phyloP scores from a whole-genome alignment of 1,139 yeast genomes.

The Taphrina pruni region DNA sequence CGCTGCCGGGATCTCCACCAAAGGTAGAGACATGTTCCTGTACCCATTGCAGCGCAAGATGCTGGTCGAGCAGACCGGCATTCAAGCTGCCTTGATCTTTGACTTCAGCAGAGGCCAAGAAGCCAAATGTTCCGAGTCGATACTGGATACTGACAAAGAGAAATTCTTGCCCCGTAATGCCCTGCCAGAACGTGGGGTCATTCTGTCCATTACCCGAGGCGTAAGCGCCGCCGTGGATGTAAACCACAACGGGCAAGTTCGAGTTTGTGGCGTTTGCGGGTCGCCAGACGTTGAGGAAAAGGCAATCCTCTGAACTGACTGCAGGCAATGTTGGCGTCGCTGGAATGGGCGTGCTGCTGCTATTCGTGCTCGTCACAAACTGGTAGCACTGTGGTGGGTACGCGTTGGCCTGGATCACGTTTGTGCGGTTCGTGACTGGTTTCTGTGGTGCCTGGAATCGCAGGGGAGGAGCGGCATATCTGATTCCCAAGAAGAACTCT shows the following conservation, averaged over 20 bases:
- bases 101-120: constrained; percentile 49
- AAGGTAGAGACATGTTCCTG: constrained; percentile 51
- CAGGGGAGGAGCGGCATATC: constrained; percentile 37
- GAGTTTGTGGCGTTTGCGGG: not conserved
- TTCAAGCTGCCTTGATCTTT: constrained; percentile 48
- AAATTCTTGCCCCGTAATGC: constrained; percentile 45
- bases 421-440: constrained; percentile 20
- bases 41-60: constrained; percentile 54
- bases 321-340: constrained; percentile 28
- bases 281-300: constrained; percentile 12
- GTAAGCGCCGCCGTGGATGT: constrained; percentile 55
- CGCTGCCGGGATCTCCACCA: constrained; percentile 54
- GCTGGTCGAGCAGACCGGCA: constrained; percentile 53
- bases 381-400: constrained; percentile 23
- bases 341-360: constrained; percentile 38
- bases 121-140: constrained; percentile 53
- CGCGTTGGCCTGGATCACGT: constrained; percentile 31
- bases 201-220: constrained; percentile 46
- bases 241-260: constrained; percentile 36
- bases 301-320: constrained; percentile 47
- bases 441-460: constrained; percentile 27
- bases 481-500: constrained; percentile 22
- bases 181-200: constrained; percentile 46
- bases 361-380: not conserved
- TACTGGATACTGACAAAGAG: constrained; percentile 49